A percentile compares a stretch with the other conserved stretches of the same genome.
phyloP scores from a whole-genome alignment of 1,284 basidiomycete species.

The Fistulina hepatica region DNA sequence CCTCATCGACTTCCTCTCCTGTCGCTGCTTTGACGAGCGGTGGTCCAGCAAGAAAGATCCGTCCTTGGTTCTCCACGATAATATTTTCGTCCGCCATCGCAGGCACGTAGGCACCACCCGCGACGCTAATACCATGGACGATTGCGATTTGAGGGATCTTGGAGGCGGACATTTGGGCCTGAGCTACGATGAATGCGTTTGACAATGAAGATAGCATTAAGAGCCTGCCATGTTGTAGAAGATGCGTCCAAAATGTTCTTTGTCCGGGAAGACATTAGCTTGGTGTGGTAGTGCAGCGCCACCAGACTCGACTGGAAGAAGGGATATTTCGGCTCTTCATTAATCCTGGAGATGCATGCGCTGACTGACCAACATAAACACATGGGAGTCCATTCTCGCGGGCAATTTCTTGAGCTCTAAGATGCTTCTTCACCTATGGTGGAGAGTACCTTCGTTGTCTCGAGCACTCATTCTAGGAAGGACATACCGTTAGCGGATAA shows the following conservation, averaged over 20 bases:
- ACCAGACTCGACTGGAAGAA: conserved; percentile 72
- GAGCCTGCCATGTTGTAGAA: conserved; percentile 87
- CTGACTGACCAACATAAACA: conserved; percentile 74
- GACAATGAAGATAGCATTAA: conserved; percentile 8
- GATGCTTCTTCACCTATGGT: conserved; percentile 93
- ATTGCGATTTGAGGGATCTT: conserved; percentile 88
- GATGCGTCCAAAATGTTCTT: conserved; percentile 90
- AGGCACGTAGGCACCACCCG: conserved; percentile 88
- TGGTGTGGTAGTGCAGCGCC: conserved; percentile 90
- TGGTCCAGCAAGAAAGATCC: conserved; percentile 93
- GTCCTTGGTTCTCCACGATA: conserved; percentile 89
- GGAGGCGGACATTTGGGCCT: conserved; percentile 86
- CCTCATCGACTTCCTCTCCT: conserved; percentile 88
- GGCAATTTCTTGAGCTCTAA: conserved; percentile 89
- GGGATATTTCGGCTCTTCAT: conserved; percentile 2
- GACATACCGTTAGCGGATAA: conserved; percentile 73
- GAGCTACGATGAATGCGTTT: conserved; percentile 5
- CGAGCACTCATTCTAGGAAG: conserved; percentile 5
- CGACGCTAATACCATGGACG: conserved; percentile 91
- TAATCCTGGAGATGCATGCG: conserved; percentile 2
- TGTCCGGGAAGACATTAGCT: conserved; percentile 86
- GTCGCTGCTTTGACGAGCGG: conserved; percentile 93
- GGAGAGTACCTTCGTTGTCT: background rate
- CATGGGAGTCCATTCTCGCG: conserved; percentile 85
- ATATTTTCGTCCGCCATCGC: conserved; percentile 96